Conservation (phyloP, 768 basidiomycete genomes). For the Lactarius sp. region DNA sequence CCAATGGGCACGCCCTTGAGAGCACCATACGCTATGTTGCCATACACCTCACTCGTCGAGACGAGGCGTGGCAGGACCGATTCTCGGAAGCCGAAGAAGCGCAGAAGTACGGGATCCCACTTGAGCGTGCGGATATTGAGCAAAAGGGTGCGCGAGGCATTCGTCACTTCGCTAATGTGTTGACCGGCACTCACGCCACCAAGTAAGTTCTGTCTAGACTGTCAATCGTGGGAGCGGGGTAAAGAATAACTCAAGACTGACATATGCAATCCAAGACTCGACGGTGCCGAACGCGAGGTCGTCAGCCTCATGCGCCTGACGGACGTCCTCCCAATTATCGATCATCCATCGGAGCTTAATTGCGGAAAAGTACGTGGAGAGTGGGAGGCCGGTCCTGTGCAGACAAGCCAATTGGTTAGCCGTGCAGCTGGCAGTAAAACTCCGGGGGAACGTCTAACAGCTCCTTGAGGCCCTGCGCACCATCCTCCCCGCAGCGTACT, state of each 20-base stretch:
- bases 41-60: constrained; percentile 91
- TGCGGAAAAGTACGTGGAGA: constrained; percentile 97
- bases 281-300: constrained; percentile 90
- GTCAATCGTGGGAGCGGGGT: neutral
- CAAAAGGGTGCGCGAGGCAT: constrained; percentile 93
- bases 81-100: constrained; percentile 77
- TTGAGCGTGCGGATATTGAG: constrained; percentile 74
- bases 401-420: constrained; percentile 19
- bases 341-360: constrained; percentile 98
- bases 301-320: constrained; percentile 72
- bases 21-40: constrained; percentile 60
- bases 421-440: neutral
- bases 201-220: constrained; percentile 60
- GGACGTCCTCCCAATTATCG: constrained; percentile 73
- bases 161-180: constrained; percentile 90
- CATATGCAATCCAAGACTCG: constrained; percentile 94
- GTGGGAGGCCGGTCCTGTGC: constrained; percentile 80
- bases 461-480: constrained; percentile 55
- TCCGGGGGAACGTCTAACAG: constrained; percentile 46
- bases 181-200: constrained; percentile 66
- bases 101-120: constrained; percentile 79
- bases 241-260: constrained; percentile 30
- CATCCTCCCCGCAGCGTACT: constrained; percentile 68
- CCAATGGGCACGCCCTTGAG: constrained; percentile 78
- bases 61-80: constrained; percentile 84